phyloP scores from a whole-genome alignment of 805 yeast genomes.

The Blastobotrys americana region DNA sequence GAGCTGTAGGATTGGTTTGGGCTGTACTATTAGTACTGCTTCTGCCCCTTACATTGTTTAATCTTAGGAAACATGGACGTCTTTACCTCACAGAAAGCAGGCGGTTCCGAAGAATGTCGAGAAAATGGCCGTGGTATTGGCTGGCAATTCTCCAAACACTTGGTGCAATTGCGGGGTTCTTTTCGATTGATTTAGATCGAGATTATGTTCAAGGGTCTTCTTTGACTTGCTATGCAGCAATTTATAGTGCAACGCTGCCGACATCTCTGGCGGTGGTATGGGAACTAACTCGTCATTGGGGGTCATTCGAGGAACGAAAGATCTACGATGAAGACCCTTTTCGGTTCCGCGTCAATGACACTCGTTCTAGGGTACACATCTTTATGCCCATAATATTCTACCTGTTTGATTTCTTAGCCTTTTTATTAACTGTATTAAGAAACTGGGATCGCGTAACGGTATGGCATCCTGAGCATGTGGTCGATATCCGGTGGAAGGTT shows the following conservation, averaged over 20 bases:
- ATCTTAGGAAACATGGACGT: slow-evolving; percentile 24
- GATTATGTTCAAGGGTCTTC: slow-evolving; percentile 25
- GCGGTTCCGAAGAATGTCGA: slow-evolving; percentile 19
- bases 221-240: slow-evolving; percentile 20
- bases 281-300: slow-evolving; percentile 28
- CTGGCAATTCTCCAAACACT: slow-evolving; percentile 21
- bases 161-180: slow-evolving; percentile 24
- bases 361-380: slow-evolving; percentile 20
- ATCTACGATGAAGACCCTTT: slow-evolving; percentile 23
- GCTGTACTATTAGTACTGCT: slow-evolving; percentile 16
- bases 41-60: slow-evolving; percentile 22
- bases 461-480: slow-evolving; percentile 1
- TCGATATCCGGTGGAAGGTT: slow-evolving; percentile 24
- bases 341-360: slow-evolving; percentile 16
- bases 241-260: slow-evolving; percentile 19
- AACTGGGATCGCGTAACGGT: slow-evolving; percentile 20
- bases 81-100: slow-evolving; percentile 16
- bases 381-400: slow-evolving; percentile 24
- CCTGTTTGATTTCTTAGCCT: slow-evolving; percentile 19
- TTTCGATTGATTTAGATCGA: slow-evolving; percentile 26
- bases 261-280: slow-evolving; percentile 19
- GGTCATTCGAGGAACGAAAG: slow-evolving; percentile 26
- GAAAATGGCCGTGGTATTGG: slow-evolving; percentile 30
- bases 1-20: slow-evolving; percentile 22
- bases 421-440: slow-evolving; percentile 24